Conservation (phyloP, 306 rosid species). For the Notholithocarpus densiflorus region DNA sequence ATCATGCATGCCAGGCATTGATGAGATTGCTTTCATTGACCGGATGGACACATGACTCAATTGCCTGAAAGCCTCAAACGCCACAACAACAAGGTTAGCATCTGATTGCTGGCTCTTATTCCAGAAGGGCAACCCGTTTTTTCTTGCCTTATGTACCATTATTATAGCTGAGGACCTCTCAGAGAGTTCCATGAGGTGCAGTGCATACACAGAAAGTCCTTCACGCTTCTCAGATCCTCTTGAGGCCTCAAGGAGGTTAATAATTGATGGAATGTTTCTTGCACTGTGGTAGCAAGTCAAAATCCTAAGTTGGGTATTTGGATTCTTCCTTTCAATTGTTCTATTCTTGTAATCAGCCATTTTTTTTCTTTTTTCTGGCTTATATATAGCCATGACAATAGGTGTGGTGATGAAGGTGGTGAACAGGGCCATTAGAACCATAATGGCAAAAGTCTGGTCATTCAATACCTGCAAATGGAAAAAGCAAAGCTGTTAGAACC, state of each 20-base stretch:
- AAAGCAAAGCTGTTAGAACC: not conserved
- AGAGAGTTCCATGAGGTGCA: slow-evolving; percentile 82
- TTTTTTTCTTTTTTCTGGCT: slow-evolving; percentile 50
- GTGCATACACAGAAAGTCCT: slow-evolving; percentile 66
- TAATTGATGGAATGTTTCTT: slow-evolving; percentile 63
- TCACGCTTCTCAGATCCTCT: slow-evolving; percentile 58
- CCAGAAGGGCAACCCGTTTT: slow-evolving; percentile 82
- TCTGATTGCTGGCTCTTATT: slow-evolving; percentile 37
- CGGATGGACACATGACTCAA: slow-evolving; percentile 63
- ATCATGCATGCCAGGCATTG: slow-evolving; percentile 62
- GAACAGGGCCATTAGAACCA: slow-evolving; percentile 89
- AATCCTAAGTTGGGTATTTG: slow-evolving; percentile 55
- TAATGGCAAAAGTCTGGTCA: slow-evolving; percentile 86
- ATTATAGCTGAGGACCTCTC: slow-evolving; percentile 84
- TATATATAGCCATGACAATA: slow-evolving; percentile 51
- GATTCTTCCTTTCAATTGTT: slow-evolving; percentile 51
- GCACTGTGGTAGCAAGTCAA: slow-evolving; percentile 66
- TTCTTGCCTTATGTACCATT: slow-evolving; percentile 77
- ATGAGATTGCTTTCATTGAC: slow-evolving; percentile 82
- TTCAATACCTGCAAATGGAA: slow-evolving; percentile 69
- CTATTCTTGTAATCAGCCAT: slow-evolving; percentile 52
- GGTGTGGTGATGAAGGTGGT: slow-evolving; percentile 90
- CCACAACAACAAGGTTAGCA: slow-evolving; percentile 48
- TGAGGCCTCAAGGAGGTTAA: slow-evolving; percentile 76
- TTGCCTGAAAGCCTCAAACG: slow-evolving; percentile 69